These are phyloP conservation scores for Aspergillus taichungensis DNA, from an alignment of 495 filamentous ascomycete species.

Conservation along the genomic window DNA sequence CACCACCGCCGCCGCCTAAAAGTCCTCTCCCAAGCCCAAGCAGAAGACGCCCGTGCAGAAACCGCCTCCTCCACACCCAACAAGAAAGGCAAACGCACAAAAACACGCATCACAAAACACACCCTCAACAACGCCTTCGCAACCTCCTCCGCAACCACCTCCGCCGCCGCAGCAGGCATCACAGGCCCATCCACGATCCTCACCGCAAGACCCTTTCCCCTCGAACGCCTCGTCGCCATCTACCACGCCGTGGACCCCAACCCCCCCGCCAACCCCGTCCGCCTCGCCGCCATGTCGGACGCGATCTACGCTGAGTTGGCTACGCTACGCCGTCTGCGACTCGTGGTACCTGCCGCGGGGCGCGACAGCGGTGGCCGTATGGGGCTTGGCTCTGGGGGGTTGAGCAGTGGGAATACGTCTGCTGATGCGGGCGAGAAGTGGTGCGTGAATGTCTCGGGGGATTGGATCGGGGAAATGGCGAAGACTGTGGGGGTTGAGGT, in stretches of 20 bases:
- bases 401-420: slow-evolving; percentile 30
- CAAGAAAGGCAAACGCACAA: slow-evolving; percentile 31
- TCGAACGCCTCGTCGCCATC: slow-evolving; percentile 84
- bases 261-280: slow-evolving; percentile 44
- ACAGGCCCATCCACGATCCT: slow-evolving; percentile 65
- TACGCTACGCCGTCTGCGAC: slow-evolving; percentile 67
- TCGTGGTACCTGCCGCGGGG: slow-evolving; percentile 55
- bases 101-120: slow-evolving; percentile 43
- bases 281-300: slow-evolving; percentile 39
- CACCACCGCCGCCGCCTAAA: slow-evolving; percentile 49
- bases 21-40: slow-evolving; percentile 35
- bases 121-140: slow-evolving; percentile 33
- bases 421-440: slow-evolving; percentile 38
- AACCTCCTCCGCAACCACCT: slow-evolving; percentile 31
- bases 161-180: slow-evolving; percentile 29
- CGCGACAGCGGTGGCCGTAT: slow-evolving; percentile 25
- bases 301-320: slow-evolving; percentile 65
- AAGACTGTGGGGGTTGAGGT: slow-evolving; percentile 41
- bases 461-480: slow-evolving; percentile 40
- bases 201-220: slow-evolving; percentile 67
- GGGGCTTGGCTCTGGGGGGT: slow-evolving; percentile 18
- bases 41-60: slow-evolving; percentile 25
- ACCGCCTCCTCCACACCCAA: slow-evolving; percentile 20
- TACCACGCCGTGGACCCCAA: slow-evolving; percentile 72
- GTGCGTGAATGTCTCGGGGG: slow-evolving; percentile 40